Conservation (phyloP, 306 rosid species). For the Prosopis cineraria region DNA sequence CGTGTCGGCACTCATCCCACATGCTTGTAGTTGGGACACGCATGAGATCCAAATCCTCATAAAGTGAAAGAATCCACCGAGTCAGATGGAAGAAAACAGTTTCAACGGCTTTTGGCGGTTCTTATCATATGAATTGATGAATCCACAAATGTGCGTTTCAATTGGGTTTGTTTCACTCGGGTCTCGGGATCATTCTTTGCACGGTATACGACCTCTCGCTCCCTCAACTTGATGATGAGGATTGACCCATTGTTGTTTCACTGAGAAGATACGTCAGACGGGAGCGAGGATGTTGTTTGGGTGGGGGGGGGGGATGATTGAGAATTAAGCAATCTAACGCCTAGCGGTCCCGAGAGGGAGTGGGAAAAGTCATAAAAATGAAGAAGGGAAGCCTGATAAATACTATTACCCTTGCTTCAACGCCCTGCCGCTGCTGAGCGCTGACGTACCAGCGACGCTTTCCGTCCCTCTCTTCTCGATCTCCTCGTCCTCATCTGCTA, state of each 20-base stretch:
- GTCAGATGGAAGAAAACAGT: background rate
- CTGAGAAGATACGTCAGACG: no score
- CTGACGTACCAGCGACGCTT: conserved; percentile 46
- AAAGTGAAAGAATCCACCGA: background rate
- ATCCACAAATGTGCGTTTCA: background rate
- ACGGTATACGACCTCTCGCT: no score
- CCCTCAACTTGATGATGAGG: no score
- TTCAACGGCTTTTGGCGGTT: background rate
- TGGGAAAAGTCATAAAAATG: background rate
- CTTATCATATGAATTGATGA: no score
- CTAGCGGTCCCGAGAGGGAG: background rate
- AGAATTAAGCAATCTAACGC: background rate
- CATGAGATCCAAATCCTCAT: no score
- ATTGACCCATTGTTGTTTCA: no score
- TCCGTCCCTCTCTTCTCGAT: conserved; percentile 41
- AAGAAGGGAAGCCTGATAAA: background rate
- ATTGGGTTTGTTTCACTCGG: no score
- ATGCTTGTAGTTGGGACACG: no score
- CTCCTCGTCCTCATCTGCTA: conserved; percentile 50
- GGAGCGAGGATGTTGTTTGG: no score
- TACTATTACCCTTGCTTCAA: background rate
- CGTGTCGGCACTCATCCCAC: no score
- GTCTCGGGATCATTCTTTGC: no score
- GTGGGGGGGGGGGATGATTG: background rate
- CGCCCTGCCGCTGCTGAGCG: conserved; percentile 53